Evolutionary conservation across 768 basidiomycete genomes (phyloP).

Genomic region (Termitomyces sp.): DNA sequence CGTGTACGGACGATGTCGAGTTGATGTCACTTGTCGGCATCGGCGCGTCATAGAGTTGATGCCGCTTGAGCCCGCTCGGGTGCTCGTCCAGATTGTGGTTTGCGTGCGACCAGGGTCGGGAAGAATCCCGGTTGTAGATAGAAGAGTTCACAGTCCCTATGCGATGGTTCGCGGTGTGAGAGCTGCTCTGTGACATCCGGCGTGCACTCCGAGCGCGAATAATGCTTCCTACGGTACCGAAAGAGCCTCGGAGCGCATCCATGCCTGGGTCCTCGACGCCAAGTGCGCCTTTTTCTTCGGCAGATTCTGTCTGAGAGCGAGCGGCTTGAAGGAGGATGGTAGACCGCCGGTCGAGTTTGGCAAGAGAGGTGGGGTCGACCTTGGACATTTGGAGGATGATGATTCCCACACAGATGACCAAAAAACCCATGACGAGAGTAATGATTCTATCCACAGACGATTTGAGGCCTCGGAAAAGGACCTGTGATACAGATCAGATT

Average conservation of each 20-base stretch:
- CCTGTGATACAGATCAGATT: slow-evolving; percentile 29
- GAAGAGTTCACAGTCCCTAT: slow-evolving; percentile 31
- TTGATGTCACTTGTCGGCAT: slow-evolving; percentile 48
- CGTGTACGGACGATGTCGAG: slow-evolving; percentile 31
- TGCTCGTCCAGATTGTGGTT: slow-evolving; percentile 12
- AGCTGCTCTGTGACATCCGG: slow-evolving; percentile 45
- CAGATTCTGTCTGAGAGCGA: slow-evolving; percentile 57
- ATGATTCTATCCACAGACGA: slow-evolving; percentile 76
- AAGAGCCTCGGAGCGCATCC: slow-evolving; percentile 86
- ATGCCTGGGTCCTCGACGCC: slow-evolving; percentile 89
- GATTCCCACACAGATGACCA: slow-evolving; percentile 89
- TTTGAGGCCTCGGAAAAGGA: slow-evolving; percentile 86
- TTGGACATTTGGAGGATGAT: slow-evolving; percentile 94
- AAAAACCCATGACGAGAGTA: slow-evolving; percentile 88
- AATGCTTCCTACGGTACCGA: slow-evolving; percentile 88
- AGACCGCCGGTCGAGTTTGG: slow-evolving; percentile 80
- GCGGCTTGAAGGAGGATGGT: slow-evolving; percentile 91
- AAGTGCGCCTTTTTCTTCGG: slow-evolving; percentile 62
- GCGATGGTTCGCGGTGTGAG: slow-evolving; percentile 21
- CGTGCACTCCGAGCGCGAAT: slow-evolving; percentile 63
- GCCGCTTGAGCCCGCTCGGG: slow-evolving; percentile 54
- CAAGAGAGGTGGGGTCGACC: slow-evolving; percentile 79
- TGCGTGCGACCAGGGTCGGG: slow-evolving; percentile 8
- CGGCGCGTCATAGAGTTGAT: slow-evolving; percentile 87
- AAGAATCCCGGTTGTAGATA: slow-evolving; percentile 24